These are phyloP conservation scores for Rhodocollybia butyracea DNA, from an alignment of 768 basidiomycete species.

Conservation along the genomic window DNA sequence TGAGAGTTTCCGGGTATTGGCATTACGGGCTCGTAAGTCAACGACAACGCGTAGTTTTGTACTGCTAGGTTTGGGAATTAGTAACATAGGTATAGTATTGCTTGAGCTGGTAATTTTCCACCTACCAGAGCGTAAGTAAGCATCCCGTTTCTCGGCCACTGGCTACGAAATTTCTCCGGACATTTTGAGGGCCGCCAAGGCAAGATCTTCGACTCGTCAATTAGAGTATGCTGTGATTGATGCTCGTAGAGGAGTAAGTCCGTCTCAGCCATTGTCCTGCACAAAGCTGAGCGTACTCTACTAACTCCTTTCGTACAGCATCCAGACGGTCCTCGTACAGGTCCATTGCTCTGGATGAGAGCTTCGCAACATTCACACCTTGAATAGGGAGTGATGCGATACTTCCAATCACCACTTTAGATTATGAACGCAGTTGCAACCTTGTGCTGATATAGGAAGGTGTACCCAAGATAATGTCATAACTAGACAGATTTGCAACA, in stretches of 20 bases:
- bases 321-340: conserved; percentile 12
- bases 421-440: conserved; percentile 21
- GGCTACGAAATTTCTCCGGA: conserved; percentile 23
- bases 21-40: conserved; percentile 23
- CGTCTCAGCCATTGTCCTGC: conserved; percentile 23
- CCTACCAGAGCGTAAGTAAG: conserved; percentile 24
- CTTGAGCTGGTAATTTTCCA: conserved; percentile 24
- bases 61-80: conserved; percentile 23
- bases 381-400: conserved; percentile 15
- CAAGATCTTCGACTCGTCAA: conserved; percentile 23
- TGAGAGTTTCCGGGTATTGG: conserved; percentile 24
- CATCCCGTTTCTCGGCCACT: conserved; percentile 25
- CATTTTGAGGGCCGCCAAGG: conserved; percentile 26
- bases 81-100: conserved; percentile 29
- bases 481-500: conserved; percentile 34
- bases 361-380: conserved; percentile 8
- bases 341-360: conserved; percentile 9
- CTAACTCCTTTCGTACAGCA: conserved; percentile 12
- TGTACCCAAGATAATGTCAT: conserved; percentile 39
- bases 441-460: conserved; percentile 32
- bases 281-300: conserved; percentile 21
- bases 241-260: conserved; percentile 28
- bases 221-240: conserved; percentile 31
- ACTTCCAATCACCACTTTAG: conserved; percentile 23
- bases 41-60: conserved; percentile 17